phyloP scores from a whole-genome alignment of 1,139 yeast genomes.

The Pichia sp. region DNA sequence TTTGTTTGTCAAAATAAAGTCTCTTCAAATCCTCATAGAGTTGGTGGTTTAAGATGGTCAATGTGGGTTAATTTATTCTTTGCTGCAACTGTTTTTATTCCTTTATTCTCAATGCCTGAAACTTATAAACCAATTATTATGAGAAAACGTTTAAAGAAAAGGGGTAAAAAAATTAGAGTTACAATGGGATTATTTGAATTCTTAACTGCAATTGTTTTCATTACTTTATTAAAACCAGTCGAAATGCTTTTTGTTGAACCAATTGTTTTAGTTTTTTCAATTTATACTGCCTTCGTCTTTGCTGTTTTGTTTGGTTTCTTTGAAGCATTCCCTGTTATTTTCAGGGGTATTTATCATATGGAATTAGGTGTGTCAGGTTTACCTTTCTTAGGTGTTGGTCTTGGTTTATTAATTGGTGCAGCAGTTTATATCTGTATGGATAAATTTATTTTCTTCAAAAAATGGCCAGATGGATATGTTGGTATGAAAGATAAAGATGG shows the following conservation, averaged over 20 bases:
- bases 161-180: constrained; percentile 46
- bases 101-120: constrained; percentile 56
- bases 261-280: constrained; percentile 58
- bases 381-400: constrained; percentile 63
- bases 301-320: constrained; percentile 74
- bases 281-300: constrained; percentile 65
- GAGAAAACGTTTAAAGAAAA: constrained; percentile 49
- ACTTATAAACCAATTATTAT: constrained; percentile 62
- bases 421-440: constrained; percentile 45
- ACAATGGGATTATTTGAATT: constrained; percentile 28
- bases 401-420: constrained; percentile 56
- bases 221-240: constrained; percentile 54
- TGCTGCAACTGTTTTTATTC: constrained; percentile 59
- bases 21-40: constrained; percentile 14
- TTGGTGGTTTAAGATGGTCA: constrained; percentile 66
- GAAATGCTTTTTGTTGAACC: constrained; percentile 65
- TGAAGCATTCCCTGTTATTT: constrained; percentile 71
- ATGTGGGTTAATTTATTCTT: constrained; percentile 73
- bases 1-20: constrained; percentile 57
- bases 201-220: constrained; percentile 35
- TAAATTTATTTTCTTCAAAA: constrained; percentile 44
- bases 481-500: constrained; percentile 54
- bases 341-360: constrained; percentile 57
- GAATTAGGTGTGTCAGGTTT: constrained; percentile 55
- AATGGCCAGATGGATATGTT: constrained; percentile 57